phyloP scores from a whole-genome alignment of 768 basidiomycete species.

The Suillus occidentalis region DNA sequence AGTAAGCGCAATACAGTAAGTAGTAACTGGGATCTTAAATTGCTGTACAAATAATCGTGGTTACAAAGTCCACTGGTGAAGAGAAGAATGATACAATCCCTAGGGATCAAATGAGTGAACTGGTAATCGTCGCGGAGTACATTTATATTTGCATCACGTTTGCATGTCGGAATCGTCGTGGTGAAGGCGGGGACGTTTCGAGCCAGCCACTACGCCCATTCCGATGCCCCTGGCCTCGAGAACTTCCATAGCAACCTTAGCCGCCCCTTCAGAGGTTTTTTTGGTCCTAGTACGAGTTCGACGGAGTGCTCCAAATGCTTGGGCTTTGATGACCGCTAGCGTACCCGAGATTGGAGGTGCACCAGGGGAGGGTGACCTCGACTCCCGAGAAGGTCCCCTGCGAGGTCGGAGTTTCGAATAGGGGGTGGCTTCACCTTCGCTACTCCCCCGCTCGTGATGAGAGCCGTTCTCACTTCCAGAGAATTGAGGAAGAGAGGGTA shows the following conservation, averaged over 20 bases:
- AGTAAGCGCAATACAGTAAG: conserved; percentile 31
- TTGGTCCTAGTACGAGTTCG: conserved; percentile 75
- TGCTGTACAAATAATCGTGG: conserved; percentile 22
- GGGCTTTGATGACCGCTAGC: conserved; percentile 87
- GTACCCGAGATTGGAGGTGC: conserved; percentile 67
- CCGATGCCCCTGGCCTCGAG: conserved; percentile 76
- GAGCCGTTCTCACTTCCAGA: conserved; percentile 52
- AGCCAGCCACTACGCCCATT: conserved; percentile 41
- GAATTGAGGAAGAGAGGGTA: conserved; percentile 49
- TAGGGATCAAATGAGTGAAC: conserved; percentile 7
- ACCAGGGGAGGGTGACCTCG: conserved; percentile 47
- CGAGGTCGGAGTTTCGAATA: conserved; percentile 50
- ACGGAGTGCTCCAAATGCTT: conserved; percentile 83
- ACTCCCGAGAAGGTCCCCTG: conserved; percentile 46
- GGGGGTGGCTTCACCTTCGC: conserved; percentile 52
- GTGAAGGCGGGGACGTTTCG: conserved; percentile 48
- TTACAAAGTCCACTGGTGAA: conserved; percentile 19
- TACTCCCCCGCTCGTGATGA: conserved; percentile 53
- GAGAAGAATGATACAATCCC: conserved; percentile 7
- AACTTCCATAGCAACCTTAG: conserved; percentile 77
- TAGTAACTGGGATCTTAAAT: conserved; percentile 31
- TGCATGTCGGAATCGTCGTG: conserved; percentile 51
- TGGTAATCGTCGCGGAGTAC: neutral
- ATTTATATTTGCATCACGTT: conserved; percentile 24
- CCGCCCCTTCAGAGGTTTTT: conserved; percentile 69